Evolutionary conservation across 306 rosid species (phyloP), one percentile per base, ranked within the genome.

Genomic region (Ochetophila trinervis): DNA sequence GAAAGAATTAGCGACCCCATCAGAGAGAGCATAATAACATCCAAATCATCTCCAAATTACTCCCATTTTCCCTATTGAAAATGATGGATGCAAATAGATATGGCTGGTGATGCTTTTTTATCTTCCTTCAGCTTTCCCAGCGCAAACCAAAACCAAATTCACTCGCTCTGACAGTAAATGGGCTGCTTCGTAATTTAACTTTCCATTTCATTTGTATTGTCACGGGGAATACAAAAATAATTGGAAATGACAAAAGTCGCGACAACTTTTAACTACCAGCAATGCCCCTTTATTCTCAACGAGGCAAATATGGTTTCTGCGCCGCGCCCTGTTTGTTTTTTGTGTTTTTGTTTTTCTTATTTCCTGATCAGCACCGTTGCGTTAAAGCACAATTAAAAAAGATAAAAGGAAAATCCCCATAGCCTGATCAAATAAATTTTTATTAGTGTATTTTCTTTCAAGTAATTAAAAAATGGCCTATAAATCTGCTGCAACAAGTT

Each of bases 281-380:
- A 70, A 65, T 74, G 62, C 77, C 83, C 69, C 72, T 68, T 67
- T 52, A 10, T 53, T 66, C 24, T 67, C 58, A 64, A 74, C 76
- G 53, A 69, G 8, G 1, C 45, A 9, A 1, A 11, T 6, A 0
- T 6, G 42, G 42, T 37, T 8, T 37, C 44, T 37, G 11, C 44
- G 20, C 32, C 40, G 35, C 47, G 6, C 16, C 16, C 18, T 47
- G 16, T n/a, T 48, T 40, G 22, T 7, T 40, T 51, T n/a, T 48
- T 40, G 22, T 7, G 27, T 51, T 40, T 32, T 10, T 27, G n/a
- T 16, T 61, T 15, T 22, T 5, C 2, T 21, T 8, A 47, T 56
- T 6, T 18, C 3, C 30, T 13, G 4, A 12, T 30, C 5, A 2
- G 8, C 7, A 22, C 6, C 8, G 14, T 14, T n/a, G 45, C 8